A percentile compares a stretch with the other conserved stretches of the same genome.
Conservation (phyloP, 176 grass and related monocot genomes). For the Paspalum vaginatum region DNA sequence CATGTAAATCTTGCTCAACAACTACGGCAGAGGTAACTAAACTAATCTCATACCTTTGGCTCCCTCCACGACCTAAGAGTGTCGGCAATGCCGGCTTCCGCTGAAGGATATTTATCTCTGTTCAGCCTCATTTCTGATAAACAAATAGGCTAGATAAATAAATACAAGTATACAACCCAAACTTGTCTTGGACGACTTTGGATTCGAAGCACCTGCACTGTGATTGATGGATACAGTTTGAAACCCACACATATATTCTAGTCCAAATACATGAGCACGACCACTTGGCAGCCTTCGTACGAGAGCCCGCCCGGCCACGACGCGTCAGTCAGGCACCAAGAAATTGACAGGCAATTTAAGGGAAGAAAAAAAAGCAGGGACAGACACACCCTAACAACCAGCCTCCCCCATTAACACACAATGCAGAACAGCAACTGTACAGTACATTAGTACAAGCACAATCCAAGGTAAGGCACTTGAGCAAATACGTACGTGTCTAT, state of each 20-base stretch:
- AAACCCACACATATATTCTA: background rate
- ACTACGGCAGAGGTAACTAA: background rate
- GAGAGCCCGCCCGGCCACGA: background rate
- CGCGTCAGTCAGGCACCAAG: slow-evolving; percentile 37
- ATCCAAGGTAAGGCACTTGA: slow-evolving; percentile 52
- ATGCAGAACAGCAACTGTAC: background rate
- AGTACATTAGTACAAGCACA: background rate
- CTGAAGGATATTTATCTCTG: slow-evolving; percentile 4
- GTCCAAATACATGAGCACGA: slow-evolving; percentile 33
- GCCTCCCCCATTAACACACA: background rate
- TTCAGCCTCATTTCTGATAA: background rate
- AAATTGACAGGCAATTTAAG: slow-evolving; percentile 41
- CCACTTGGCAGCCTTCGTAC: slow-evolving; percentile 32
- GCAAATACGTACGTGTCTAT: slow-evolving; percentile 25
- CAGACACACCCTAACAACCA: slow-evolving; percentile 46
- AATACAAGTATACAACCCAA: background rate
- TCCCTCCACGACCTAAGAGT: background rate
- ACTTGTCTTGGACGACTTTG: background rate
- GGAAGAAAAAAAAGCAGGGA: slow-evolving; percentile 45
- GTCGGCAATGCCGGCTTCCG: slow-evolving; percentile 16
- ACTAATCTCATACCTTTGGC: background rate
- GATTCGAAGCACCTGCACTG: background rate
- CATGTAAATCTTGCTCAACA: background rate
- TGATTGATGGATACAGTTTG: background rate
- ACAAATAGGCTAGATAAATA: background rate